Evolutionary conservation across 2,329 filamentous ascomycete species (phyloP).

Genomic region (Penicillium sp.): DNA sequence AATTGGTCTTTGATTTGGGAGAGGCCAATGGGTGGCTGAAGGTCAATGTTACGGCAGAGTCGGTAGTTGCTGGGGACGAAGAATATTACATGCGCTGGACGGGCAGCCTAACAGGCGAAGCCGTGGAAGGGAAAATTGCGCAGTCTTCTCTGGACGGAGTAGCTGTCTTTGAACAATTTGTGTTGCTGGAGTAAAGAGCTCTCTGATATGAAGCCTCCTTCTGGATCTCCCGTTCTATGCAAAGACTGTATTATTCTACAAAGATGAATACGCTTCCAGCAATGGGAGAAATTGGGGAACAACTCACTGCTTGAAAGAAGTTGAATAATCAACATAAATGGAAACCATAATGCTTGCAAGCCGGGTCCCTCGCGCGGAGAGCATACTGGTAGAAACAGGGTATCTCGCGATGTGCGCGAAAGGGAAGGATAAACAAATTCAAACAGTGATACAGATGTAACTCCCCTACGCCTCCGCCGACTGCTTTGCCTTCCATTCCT

Average conservation of each 20-base stretch:
- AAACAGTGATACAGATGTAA: too few species aligned
- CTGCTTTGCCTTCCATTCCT: conserved; percentile 36
- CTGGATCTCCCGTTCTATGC: too few species aligned
- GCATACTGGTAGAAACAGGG: too few species aligned
- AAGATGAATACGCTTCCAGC: too few species aligned
- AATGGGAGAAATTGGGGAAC: too few species aligned
- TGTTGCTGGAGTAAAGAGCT: conserved; percentile 8
- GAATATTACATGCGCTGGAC: conserved; percentile 25
- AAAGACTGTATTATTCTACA: too few species aligned
- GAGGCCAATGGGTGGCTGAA: conserved; percentile 9
- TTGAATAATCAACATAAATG: too few species aligned
- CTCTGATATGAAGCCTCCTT: too few species aligned
- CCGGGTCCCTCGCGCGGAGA: too few species aligned
- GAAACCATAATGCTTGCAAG: background rate
- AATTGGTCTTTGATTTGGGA: conserved; percentile 15
- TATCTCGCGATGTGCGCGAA: conserved; percentile 18
- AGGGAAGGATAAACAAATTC: background rate
- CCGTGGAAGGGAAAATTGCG: conserved; percentile 1
- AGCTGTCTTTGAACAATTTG: conserved; percentile 28
- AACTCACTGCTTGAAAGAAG: too few species aligned
- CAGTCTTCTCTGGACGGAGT: conserved; percentile 13
- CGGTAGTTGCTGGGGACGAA: conserved; percentile 13
- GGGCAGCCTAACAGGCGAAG: conserved; percentile 17
- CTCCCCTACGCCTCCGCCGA: too few species aligned
- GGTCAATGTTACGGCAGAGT: conserved; percentile 13